Percentiles rank a stretch among this genome's conserved stretches.
phyloP scores from a whole-genome alignment of 495 filamentous ascomycete species.

The Penicillium alfredii region DNA sequence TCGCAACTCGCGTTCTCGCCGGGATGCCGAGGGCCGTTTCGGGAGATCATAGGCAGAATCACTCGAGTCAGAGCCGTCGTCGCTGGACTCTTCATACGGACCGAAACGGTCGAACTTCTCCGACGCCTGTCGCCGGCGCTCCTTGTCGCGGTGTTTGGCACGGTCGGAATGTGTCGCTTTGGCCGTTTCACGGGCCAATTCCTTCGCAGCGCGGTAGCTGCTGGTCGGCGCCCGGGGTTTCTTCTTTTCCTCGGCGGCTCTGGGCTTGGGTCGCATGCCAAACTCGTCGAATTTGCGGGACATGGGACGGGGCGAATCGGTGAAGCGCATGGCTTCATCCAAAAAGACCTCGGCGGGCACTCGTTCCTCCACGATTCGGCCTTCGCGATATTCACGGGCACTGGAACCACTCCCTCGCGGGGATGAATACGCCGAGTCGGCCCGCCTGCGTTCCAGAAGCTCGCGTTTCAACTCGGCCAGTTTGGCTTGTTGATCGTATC shows the following conservation, averaged over 20 bases:
- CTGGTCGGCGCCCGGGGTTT: conserved; percentile 28
- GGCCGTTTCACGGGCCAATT: conserved; percentile 24
- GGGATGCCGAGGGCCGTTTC: conserved; percentile 1
- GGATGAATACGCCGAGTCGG: conserved; percentile 16
- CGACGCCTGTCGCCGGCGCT: conserved; percentile 41
- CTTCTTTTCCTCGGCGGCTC: conserved; percentile 32
- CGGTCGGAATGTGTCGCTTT: conserved; percentile 30
- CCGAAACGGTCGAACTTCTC: conserved; percentile 36
- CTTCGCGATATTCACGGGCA: conserved; percentile 41
- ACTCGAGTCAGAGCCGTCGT: conserved; percentile 28
- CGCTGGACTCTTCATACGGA: conserved; percentile 30
- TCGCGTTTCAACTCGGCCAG: conserved; percentile 55
- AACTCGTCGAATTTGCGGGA: conserved; percentile 41
- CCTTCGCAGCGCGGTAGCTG: conserved; percentile 22
- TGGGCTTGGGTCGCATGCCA: conserved; percentile 31
- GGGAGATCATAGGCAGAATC: conserved; percentile 18
- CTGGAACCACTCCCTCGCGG: conserved; percentile 19
- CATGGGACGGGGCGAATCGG: conserved; percentile 33
- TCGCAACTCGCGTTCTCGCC: conserved; percentile 13
- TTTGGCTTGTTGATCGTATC: conserved; percentile 72
- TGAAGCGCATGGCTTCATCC: conserved; percentile 34
- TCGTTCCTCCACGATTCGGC: conserved; percentile 42
- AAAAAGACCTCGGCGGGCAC: conserved; percentile 35
- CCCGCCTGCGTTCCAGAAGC: conserved; percentile 36
- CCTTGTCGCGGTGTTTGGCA: conserved; percentile 47